Evolutionary conservation across 2,329 filamentous ascomycete genomes (phyloP), one percentile per base, ranked within the genome.

Genomic region (Fusarium acutatum): DNA sequence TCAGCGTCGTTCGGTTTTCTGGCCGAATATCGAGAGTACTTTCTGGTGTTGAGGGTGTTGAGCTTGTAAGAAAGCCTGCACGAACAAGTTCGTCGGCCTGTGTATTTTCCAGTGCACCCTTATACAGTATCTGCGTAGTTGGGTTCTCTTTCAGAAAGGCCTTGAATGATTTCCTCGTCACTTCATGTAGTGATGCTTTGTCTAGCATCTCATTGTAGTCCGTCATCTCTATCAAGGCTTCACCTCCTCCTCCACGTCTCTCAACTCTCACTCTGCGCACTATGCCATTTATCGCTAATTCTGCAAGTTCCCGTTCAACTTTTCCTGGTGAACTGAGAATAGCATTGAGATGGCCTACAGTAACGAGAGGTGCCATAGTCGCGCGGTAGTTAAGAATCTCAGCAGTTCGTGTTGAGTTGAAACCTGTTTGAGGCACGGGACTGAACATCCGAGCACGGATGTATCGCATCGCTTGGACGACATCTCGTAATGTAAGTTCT

Each of bases 281-380:
- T 9, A 86, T 82, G 0, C 92, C 91, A 17, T 83, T 84, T 18
- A 85, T 83, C 24, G 88, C 81, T 40, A 94, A 84, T 75, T 90
- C 87, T 7, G 88, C 90, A 26, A 93, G 85, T 79, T 93, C 92
- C 50, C 92, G 85, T 80, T 94, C 92, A 3, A 90, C 89, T 4
- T 83, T 85, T 0, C 92, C 93, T 4, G 92, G 89, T 6, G 88
- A 90, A 15, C 82, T 82, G 49, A 92, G 85, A 5, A 94, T 81
- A 3, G 91, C 88, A 69, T 92, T 88, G 12, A 95, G 80, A 78
- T 95, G 92, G 4, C 90, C 88, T 26, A 90, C 80, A 1, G 90
- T 92, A 10, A 92, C 89, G 28, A 94, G 84, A 0, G 89, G 90
- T 15, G 93, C 91, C 43, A 93, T 80, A 20, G 81, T 81, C 37